Evolutionary conservation across 2,329 filamentous ascomycete species (phyloP), one percentile per base, ranked within the genome.

Genomic region (Pezicula rhizophila): DNA sequence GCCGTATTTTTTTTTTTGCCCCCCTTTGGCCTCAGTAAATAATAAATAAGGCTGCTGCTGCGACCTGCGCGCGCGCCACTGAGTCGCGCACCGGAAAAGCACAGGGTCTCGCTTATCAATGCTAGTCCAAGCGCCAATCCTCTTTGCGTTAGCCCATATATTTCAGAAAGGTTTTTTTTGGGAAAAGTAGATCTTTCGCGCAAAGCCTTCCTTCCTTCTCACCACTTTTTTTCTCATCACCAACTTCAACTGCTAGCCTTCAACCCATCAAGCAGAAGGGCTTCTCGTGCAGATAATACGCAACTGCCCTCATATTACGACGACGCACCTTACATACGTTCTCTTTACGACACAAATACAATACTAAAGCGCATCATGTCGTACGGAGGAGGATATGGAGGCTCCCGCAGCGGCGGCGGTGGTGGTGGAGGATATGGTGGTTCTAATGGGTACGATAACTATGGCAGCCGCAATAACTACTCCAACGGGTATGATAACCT

Each of bases 321-420:
- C 35, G 12, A 34, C 42, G 46, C 35, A 53, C 44, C 18, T 23
- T 43, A n/a, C 38, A 25, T 47, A 37, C 43, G 40, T 47, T 53
- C 53, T 12, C 28, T 54, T 52, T 57, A 48, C 46, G 48, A 41
- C 33, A 46, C 43, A 44, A 44, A 31, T 47, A 38, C 43, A 52
- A 53, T 47, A 34, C 43, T 51, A 53, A 50, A 38, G 48, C 54
- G 51, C 64, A 78, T 64, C 66, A 89, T 88, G 85, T 87, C 85
- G 71, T 87, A 88, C 63, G 77, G 81, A 59, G 77, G 71, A 53
- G 62, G 62, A 58, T 67, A 80, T 59, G 77, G 74, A 49, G 67
- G 70, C 56, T 66, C 65, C 57, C 68, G 70, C 57, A 69, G 73
- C 54, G 73, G 75, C 56, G 71, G 76, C 56, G 68, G 70, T 49